Evolutionary conservation across 306 rosid species (phyloP).

Genomic region (Arachis hypogaea): DNA sequence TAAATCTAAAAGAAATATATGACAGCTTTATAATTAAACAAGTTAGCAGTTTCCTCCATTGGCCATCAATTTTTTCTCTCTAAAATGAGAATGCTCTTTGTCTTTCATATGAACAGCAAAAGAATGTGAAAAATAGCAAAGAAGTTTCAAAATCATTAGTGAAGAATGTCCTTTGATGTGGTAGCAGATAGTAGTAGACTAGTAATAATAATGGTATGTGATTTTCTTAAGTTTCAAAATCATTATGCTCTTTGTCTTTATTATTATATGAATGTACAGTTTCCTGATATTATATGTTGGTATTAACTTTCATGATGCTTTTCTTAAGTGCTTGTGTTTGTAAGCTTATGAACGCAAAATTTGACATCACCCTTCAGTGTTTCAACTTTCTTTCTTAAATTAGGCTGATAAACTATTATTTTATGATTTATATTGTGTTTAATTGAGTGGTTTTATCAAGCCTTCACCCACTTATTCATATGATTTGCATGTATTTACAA

Average conservation of each 20-base stretch:
- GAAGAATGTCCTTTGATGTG: neutral
- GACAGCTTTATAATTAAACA: slow-evolving; percentile 13
- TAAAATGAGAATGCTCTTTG: slow-evolving; percentile 15
- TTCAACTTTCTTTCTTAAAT: too few relatives aligned
- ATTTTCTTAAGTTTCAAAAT: slow-evolving; percentile 16
- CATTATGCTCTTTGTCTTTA: neutral
- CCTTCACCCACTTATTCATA: too few relatives aligned
- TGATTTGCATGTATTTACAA: too few relatives aligned
- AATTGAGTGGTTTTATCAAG: too few relatives aligned
- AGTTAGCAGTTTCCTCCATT: slow-evolving; percentile 22
- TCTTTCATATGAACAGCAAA: slow-evolving; percentile 15
- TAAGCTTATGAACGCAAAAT: too few relatives aligned
- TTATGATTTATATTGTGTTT: too few relatives aligned
- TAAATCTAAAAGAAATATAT: neutral
- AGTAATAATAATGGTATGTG: neutral
- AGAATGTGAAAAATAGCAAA: neutral
- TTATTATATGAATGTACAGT: too few relatives aligned
- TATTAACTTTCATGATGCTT: too few relatives aligned
- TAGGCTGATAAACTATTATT: too few relatives aligned
- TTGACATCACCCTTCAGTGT: too few relatives aligned
- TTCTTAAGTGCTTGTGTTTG: too few relatives aligned
- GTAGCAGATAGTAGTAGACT: neutral
- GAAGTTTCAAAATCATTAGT: neutral
- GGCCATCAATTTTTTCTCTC: neutral
- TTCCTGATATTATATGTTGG: too few relatives aligned